These are phyloP conservation scores for Hypoxylon trugodes DNA, from an alignment of 495 filamentous ascomycete genomes.

Conservation along the genomic window DNA sequence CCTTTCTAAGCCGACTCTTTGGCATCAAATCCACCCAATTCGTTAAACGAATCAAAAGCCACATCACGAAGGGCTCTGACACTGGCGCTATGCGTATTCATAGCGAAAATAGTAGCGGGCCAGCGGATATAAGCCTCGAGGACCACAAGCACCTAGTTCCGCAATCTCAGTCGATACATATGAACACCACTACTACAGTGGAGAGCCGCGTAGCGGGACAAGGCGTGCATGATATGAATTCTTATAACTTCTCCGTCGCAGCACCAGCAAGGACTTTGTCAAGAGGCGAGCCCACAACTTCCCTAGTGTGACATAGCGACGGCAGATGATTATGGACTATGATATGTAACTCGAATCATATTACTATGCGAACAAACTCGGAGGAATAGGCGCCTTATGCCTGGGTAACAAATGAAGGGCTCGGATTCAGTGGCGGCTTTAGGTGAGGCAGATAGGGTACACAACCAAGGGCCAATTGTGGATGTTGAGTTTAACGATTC, in stretches of 20 bases:
- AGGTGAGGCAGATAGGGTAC: too few relatives aligned
- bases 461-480: too few relatives aligned
- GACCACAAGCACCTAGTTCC: not conserved
- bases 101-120: not conserved
- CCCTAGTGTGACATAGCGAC: not conserved
- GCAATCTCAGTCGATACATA: not conserved
- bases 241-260: not conserved
- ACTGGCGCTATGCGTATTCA: not conserved
- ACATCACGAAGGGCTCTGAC: not conserved
- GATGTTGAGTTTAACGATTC: too few relatives aligned
- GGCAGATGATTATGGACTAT: too few relatives aligned
- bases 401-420: too few relatives aligned
- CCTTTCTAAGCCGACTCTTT: not conserved
- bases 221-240: not conserved
- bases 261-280: not conserved
- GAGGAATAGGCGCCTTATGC: too few relatives aligned
- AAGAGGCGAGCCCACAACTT: not conserved
- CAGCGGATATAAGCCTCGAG: not conserved
- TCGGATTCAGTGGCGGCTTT: too few relatives aligned
- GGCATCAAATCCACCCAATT: not conserved
- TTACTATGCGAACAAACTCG: too few relatives aligned
- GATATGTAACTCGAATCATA: too few relatives aligned
- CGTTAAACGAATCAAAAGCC: not conserved
- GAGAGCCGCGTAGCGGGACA: not conserved
- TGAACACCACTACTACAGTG: not conserved